Evolutionary conservation across 306 rosid genomes (phyloP).

Genomic region (Luffa acutangula): DNA sequence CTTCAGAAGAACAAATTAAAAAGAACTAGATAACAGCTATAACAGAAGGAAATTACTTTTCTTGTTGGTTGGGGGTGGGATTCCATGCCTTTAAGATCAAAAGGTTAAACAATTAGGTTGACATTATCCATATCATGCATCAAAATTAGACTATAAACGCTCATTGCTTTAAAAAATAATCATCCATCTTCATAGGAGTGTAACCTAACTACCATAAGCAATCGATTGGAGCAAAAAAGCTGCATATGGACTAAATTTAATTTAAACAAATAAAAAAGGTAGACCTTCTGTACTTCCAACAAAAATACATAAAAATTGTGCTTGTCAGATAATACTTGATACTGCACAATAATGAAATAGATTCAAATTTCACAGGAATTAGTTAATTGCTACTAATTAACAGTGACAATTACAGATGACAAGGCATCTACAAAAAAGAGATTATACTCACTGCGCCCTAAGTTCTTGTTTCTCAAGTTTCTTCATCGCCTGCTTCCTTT

Average conservation of each 20-base stretch:
- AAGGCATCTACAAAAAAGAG: background rate
- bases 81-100: background rate
- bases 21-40: background rate
- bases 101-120: background rate
- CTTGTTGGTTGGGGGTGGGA: background rate
- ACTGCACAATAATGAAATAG: background rate
- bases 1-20: background rate
- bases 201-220: background rate
- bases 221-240: background rate
- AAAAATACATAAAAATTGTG: background rate
- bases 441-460: conserved; percentile 45
- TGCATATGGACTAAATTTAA: no score
- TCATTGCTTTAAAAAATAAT: background rate
- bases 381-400: background rate
- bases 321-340: background rate
- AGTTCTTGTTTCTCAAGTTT: conserved; percentile 46
- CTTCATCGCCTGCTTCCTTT: conserved; percentile 34
- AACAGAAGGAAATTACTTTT: background rate
- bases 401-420: background rate
- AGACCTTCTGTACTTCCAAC: background rate
- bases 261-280: background rate
- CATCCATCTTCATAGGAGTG: background rate
- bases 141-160: background rate
- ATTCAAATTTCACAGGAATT: background rate
- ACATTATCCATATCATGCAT: background rate